Evolutionary conservation across 768 basidiomycete species (phyloP), one percentile per base, ranked within the genome.

Genomic region (Tricholoma flavovirens): DNA sequence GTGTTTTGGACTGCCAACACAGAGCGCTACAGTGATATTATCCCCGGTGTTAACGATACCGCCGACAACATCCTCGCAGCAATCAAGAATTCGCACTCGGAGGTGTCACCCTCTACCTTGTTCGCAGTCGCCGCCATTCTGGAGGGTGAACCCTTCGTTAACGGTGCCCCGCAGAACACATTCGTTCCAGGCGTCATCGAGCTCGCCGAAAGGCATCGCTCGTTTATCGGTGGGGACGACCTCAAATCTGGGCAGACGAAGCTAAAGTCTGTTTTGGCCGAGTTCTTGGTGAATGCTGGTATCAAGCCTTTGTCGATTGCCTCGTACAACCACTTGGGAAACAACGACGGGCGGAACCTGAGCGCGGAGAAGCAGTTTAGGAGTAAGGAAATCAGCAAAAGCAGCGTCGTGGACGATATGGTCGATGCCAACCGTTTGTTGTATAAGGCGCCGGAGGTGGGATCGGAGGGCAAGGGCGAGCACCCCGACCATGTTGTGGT

Each of bases 1-100:
- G 88, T 98, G 59, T 95, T 98, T 79, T 98, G 96, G 96, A 98
- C 96, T 14, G 94, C 92, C 63, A 98, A 99, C 77, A 99, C 96
- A 15, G 96, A 98, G 78, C 89, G 96, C 57, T 99, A 94, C 83
- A 87, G 89, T 63, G 93, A 93, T 60, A 86, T 99, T 72, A 86
- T 98, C 69, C 80, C 88, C 12, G 96, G 96, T 40, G 83, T 98
- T 56, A 98, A 98, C 71, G 95, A 99, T 69, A 95, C 93, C 11
- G 88, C 92, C 1, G 88, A 89, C 63, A 89, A 88, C 68, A 71
- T 99, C 52, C 84, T 99, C 62, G 73, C 77, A 35, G 77, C 94
- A 11, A 91, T 99, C 76, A 82, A 88, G 72, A 59, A 67, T 4
- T 94, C 92, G 12, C 96, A 98, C 77, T 78, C 82, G 17, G 96